Conservation (phyloP, 176 grass and related monocot genomes). For the Saccharum spontaneum region DNA sequence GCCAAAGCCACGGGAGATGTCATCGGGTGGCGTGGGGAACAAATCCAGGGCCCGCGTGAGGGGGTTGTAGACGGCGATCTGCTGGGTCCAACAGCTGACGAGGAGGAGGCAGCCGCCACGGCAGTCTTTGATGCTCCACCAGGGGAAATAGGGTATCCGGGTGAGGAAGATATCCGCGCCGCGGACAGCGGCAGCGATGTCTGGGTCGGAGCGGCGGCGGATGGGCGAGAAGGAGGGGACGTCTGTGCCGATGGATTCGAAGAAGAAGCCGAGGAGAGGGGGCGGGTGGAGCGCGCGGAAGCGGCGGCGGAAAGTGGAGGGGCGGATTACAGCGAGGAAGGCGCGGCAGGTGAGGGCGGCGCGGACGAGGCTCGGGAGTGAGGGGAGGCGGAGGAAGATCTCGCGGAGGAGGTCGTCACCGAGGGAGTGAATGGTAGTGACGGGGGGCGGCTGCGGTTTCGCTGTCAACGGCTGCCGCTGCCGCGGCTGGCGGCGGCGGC, state of each 20-base stretch:
- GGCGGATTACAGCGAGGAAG: not conserved
- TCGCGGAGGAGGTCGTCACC: constrained; percentile 6
- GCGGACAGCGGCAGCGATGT: not conserved
- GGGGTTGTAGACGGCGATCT: not conserved
- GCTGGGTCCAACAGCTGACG: not conserved
- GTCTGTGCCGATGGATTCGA: not conserved
- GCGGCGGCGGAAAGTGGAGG: not conserved
- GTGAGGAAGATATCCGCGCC: not conserved
- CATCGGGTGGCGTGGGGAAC: not conserved
- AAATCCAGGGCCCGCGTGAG: not conserved
- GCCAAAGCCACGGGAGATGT: not conserved
- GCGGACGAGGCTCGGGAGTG: not conserved
- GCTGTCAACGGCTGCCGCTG: not conserved
- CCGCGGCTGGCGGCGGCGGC: not conserved
- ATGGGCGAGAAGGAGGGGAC: not conserved
- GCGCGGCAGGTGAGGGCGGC: not conserved
- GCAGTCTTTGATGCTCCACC: not conserved
- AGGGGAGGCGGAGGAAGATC: constrained; percentile 15
- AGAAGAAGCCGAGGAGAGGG: not conserved
- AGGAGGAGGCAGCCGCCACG: not conserved
- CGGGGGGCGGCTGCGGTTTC: not conserved
- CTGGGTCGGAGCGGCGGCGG: not conserved
- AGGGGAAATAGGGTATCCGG: not conserved
- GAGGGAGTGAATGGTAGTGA: not conserved
- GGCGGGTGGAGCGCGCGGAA: not conserved